These are phyloP conservation scores for Colletotrichum musae DNA, from an alignment of 2,329 filamentous ascomycete species.

Conservation along the genomic window DNA sequence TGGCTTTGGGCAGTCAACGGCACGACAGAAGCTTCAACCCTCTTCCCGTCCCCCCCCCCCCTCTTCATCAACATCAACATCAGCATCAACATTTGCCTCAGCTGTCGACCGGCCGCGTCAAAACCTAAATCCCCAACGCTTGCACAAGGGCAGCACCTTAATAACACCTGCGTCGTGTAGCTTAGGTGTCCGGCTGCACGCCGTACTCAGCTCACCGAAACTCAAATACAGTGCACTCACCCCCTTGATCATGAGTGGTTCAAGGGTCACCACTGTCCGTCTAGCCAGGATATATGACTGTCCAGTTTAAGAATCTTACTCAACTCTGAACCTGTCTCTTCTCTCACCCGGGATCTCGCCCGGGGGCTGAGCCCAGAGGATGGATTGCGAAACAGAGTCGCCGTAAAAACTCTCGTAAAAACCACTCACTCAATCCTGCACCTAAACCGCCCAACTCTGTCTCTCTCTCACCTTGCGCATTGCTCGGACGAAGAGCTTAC, in stretches of 20 bases:
- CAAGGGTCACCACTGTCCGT: no score
- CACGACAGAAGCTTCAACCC: constrained; percentile 27
- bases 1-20: constrained; percentile 19
- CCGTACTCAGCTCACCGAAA: constrained; percentile 21
- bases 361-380: background rate
- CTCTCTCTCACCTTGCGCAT: constrained; percentile 2
- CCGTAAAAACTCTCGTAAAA: constrained; percentile 15
- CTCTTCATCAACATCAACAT: constrained; percentile 13
- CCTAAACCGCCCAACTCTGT: background rate
- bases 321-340: background rate
- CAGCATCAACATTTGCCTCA: background rate
- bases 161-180: no score
- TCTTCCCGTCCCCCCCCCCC: constrained; percentile 4
- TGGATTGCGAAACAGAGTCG: background rate
- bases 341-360: background rate
- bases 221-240: constrained; percentile 2
- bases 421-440: background rate
- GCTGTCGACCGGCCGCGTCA: background rate
- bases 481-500: constrained; percentile 17
- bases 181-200: background rate
- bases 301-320: background rate
- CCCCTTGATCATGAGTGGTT: no score
- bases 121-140: constrained; percentile 13
- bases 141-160: no score
- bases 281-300: background rate